phyloP scores from a whole-genome alignment of 2,329 filamentous ascomycete species.

The Didymella arachidicola region DNA sequence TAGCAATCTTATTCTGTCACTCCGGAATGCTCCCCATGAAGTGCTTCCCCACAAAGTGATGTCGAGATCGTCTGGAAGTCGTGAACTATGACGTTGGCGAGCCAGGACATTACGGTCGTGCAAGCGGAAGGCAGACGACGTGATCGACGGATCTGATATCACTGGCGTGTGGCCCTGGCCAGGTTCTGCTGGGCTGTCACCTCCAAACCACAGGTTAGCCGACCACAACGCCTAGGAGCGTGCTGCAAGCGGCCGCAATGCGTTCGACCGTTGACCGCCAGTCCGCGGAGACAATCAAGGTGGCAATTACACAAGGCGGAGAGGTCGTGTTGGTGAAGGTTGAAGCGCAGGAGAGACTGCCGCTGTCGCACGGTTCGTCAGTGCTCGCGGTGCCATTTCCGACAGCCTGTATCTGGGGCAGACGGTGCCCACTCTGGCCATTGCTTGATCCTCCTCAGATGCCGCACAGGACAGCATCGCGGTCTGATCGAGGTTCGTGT shows the following conservation, averaged over 20 bases:
- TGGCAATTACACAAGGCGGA: slow-evolving; percentile 1
- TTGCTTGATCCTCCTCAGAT: slow-evolving; percentile 7
- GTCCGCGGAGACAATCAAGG: neutral
- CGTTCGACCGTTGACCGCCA: neutral
- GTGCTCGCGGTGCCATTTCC: slow-evolving; percentile 1
- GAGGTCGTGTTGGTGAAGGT: neutral
- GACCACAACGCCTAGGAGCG: neutral
- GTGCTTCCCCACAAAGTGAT: slow-evolving; percentile 2
- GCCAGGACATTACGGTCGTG: neutral
- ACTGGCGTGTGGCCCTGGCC: slow-evolving; percentile 1
- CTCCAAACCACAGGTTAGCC: slow-evolving; percentile 7
- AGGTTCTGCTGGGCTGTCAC: slow-evolving; percentile 3
- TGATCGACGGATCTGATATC: slow-evolving; percentile 20
- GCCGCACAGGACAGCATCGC: slow-evolving; percentile 4
- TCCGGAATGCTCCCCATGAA: slow-evolving; percentile 9
- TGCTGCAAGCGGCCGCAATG: slow-evolving; percentile 11
- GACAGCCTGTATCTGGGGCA: slow-evolving; percentile 1
- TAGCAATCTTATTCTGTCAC: slow-evolving; percentile 1
- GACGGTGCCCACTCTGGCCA: slow-evolving; percentile 1
- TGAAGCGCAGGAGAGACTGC: neutral
- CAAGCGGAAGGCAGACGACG: neutral
- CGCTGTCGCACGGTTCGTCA: neutral
- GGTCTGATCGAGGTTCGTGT: slow-evolving; percentile 2
- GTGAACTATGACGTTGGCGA: slow-evolving; percentile 1
- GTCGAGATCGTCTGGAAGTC: slow-evolving; percentile 11